A percentile compares a stretch with the other conserved stretches of the same genome.
These are phyloP conservation scores for Paramarasmius palmivorus DNA, from an alignment of 1,284 basidiomycete genomes.

Conservation along the genomic window DNA sequence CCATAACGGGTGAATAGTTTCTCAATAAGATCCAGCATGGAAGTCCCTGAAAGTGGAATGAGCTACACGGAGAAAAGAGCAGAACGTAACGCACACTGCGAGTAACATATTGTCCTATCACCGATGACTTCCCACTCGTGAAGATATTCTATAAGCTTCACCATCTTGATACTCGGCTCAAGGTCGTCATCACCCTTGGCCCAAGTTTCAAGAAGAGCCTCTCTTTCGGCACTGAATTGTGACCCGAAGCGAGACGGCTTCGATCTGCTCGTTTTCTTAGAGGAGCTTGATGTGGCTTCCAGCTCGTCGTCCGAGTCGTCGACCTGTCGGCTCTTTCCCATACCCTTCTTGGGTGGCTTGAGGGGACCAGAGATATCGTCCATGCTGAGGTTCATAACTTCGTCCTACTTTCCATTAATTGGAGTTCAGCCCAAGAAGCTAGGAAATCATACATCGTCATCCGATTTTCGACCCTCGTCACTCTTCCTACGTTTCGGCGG, in stretches of 20 bases:
- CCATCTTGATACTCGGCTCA: constrained; percentile 71
- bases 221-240: constrained; percentile 10
- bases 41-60: constrained; percentile 53
- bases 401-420: constrained; percentile 16
- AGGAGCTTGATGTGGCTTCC: constrained; percentile 4
- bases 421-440: neutral
- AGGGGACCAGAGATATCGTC: constrained; percentile 23
- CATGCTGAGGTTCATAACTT: constrained; percentile 26
- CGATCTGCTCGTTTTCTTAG: constrained; percentile 28
- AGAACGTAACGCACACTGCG: constrained; percentile 54
- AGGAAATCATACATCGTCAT: constrained; percentile 15
- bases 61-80: neutral
- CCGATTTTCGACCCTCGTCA: constrained; percentile 19
- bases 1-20: constrained; percentile 56
- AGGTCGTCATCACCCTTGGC: constrained; percentile 54
- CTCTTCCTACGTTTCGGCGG: constrained; percentile 24
- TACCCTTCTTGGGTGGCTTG: constrained; percentile 17
- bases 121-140: constrained; percentile 60
- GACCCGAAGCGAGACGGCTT: neutral
- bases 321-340: constrained; percentile 20
- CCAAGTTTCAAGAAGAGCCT: constrained; percentile 50
- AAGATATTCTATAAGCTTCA: constrained; percentile 51
- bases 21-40: constrained; percentile 67
- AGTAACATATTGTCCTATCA: constrained; percentile 71
- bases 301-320: no score